phyloP scores from a whole-genome alignment of 768 basidiomycete genomes.

The Rossbeevera mucosa region DNA sequence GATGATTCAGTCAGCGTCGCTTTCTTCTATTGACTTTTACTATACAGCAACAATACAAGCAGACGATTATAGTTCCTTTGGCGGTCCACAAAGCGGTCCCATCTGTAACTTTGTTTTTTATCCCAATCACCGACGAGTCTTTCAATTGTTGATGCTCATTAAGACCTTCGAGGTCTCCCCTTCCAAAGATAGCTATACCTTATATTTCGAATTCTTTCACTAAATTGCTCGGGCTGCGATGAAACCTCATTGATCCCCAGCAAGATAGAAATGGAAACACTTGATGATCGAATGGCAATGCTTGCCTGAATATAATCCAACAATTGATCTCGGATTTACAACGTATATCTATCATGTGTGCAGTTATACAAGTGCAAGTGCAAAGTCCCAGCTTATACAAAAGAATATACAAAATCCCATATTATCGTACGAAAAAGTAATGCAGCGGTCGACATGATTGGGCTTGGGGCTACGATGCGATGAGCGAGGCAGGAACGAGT shows the following conservation, averaged over 20 bases:
- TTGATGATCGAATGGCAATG: not conserved
- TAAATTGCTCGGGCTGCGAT: not conserved
- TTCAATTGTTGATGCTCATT: not conserved
- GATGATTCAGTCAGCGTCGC: not conserved
- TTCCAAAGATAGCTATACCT: not conserved
- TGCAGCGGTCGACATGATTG: conserved; percentile 6
- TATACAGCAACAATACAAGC: not conserved
- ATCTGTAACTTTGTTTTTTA: not conserved
- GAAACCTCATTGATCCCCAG: not conserved
- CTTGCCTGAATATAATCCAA: too few species aligned
- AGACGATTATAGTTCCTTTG: not conserved
- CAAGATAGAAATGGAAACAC: too few species aligned
- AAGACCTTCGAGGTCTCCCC: not conserved
- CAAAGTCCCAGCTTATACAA: conserved; percentile 22
- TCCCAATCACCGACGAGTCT: not conserved
- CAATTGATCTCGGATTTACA: not conserved
- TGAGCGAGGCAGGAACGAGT: conserved; percentile 5
- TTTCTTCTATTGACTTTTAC: not conserved
- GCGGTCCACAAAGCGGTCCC: not conserved
- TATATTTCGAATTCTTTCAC: not conserved
- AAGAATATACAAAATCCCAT: conserved; percentile 31
- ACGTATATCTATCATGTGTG: conserved; percentile 1
- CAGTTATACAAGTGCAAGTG: conserved; percentile 26
- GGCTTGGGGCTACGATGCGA: conserved; percentile 20
- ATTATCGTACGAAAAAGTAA: conserved; percentile 22